Evolutionary conservation across 2,329 filamentous ascomycete species (phyloP).

Genomic region (Curvularia sp.): DNA sequence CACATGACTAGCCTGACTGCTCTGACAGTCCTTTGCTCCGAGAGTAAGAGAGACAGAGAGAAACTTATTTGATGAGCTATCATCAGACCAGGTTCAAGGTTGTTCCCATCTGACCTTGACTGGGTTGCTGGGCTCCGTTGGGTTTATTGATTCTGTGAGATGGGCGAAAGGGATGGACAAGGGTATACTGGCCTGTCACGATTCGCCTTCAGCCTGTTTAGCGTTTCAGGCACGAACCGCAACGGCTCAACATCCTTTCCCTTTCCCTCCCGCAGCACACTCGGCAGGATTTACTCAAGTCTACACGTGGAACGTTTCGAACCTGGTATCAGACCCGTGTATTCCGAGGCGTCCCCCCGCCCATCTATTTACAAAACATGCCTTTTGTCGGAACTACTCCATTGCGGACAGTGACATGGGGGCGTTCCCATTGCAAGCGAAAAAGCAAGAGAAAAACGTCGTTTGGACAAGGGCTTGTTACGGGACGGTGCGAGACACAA

Average conservation of each 20-base stretch:
- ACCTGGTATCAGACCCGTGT: conserved; percentile 1
- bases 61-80: conserved; percentile 3
- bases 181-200: conserved; percentile 1
- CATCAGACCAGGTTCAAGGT: conserved; percentile 3
- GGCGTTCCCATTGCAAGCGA: background rate
- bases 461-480: conserved; percentile 5
- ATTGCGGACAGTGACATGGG: background rate
- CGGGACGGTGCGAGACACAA: conserved; percentile 15
- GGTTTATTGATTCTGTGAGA: conserved; percentile 7
- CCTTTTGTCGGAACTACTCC: background rate
- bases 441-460: background rate
- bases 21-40: background rate
- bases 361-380: background rate
- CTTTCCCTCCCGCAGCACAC: background rate
- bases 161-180: background rate
- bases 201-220: conserved; percentile 2
- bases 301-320: conserved; percentile 5
- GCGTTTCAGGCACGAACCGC: conserved; percentile 8
- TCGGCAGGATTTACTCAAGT: background rate
- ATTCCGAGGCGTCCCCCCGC: background rate
- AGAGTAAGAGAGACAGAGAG: background rate
- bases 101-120: background rate
- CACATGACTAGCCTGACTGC: background rate
- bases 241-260: background rate
- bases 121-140: conserved; percentile 5